Percentiles rank a stretch among this genome's conserved stretches.
phyloP scores from a whole-genome alignment of 768 basidiomycete genomes.

The Rhodotorula sphaerocarpa region DNA sequence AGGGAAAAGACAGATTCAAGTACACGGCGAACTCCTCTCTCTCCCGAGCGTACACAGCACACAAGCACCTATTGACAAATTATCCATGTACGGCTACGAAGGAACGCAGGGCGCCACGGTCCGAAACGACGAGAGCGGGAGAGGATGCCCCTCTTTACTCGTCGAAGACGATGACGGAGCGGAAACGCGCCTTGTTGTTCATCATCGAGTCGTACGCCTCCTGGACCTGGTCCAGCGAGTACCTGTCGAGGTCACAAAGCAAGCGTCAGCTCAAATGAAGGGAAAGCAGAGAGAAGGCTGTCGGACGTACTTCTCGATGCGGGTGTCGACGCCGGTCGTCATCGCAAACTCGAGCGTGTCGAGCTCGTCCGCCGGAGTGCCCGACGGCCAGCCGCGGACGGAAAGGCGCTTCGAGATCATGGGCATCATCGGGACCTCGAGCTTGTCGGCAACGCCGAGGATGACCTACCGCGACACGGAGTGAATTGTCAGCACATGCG shows the following conservation, averaged over 20 bases:
- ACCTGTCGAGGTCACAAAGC: slow-evolving; percentile 14
- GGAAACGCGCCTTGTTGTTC: slow-evolving; percentile 24
- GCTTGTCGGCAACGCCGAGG: slow-evolving; percentile 21
- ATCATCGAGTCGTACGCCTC: slow-evolving; percentile 34
- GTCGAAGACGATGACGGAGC: not conserved
- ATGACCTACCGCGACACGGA: too few species aligned
- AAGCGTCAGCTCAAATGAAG: slow-evolving; percentile 7
- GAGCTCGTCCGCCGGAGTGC: slow-evolving; percentile 19
- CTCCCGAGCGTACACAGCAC: too few species aligned
- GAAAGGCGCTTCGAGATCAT: slow-evolving; percentile 36
- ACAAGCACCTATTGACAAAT: too few species aligned
- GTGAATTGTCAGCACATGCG: too few species aligned
- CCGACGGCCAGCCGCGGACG: slow-evolving; percentile 33
- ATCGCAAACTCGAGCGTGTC: slow-evolving; percentile 33
- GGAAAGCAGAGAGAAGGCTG: not conserved
- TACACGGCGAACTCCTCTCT: too few species aligned
- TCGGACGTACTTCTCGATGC: slow-evolving; percentile 20
- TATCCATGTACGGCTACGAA: too few species aligned
- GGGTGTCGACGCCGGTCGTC: slow-evolving; percentile 23
- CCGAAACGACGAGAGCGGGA: too few species aligned
- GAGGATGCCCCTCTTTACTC: not conserved
- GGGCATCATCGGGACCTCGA: slow-evolving; percentile 24
- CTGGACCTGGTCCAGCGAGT: slow-evolving; percentile 30
- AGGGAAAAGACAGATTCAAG: too few species aligned
- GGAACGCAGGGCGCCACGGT: too few species aligned